Evolutionary conservation across 2,329 filamentous ascomycete genomes (phyloP).

Genomic region (Elsinoe necatrix): DNA sequence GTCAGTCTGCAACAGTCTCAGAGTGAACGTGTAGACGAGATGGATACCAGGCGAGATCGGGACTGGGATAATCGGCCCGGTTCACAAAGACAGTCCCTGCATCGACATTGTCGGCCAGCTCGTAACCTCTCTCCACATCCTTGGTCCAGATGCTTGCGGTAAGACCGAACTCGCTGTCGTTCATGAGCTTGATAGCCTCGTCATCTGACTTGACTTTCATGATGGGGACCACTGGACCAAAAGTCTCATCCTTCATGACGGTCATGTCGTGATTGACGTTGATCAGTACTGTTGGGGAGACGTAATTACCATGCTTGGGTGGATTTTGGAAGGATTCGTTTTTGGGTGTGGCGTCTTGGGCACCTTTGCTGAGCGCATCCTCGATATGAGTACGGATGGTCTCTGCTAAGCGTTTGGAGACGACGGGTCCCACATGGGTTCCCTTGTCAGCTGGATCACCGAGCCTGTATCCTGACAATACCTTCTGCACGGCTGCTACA

Average conservation of each 20-base stretch:
- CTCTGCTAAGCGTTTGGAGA: constrained; percentile 70
- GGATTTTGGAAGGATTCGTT: constrained; percentile 67
- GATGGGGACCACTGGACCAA: constrained; percentile 84
- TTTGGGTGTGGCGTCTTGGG: constrained; percentile 72
- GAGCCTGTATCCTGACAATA: constrained; percentile 69
- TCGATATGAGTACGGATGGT: constrained; percentile 70
- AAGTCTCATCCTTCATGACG: constrained; percentile 91
- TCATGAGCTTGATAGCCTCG: constrained; percentile 80
- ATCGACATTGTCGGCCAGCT: constrained; percentile 72
- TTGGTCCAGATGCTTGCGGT: constrained; percentile 98
- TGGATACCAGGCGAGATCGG: constrained; percentile 42
- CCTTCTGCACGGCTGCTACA: constrained; percentile 66
- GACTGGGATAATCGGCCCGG: constrained; percentile 82
- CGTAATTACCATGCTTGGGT: constrained; percentile 75
- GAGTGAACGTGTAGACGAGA: not conserved
- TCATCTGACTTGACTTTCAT: constrained; percentile 75
- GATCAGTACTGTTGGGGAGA: constrained; percentile 74
- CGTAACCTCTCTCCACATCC: constrained; percentile 64
- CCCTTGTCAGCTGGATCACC: constrained; percentile 75
- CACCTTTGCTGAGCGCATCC: constrained; percentile 75
- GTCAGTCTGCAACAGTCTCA: constrained; percentile 59
- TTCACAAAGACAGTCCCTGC: constrained; percentile 96
- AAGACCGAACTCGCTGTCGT: constrained; percentile 86
- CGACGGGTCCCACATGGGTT: constrained; percentile 80
- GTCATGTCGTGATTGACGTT: constrained; percentile 73